Percentiles rank a stretch among this genome's conserved stretches.
Conservation (phyloP, 139 green algal species). For the Desmodesmus armatus region DNA sequence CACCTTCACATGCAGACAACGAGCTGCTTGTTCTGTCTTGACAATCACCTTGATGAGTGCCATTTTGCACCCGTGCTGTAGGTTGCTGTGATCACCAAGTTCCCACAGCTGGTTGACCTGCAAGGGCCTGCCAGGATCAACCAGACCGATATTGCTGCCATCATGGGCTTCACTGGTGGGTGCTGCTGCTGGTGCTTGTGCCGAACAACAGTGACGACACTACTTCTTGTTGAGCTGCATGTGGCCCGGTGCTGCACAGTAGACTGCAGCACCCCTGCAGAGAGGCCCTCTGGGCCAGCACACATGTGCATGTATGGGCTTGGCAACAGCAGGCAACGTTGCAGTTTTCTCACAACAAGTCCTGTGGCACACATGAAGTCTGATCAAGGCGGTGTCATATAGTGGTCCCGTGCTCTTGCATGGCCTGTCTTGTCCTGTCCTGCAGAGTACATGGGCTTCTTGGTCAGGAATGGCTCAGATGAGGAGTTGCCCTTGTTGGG, state of each 20-base stretch:
- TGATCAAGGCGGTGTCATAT: neutral
- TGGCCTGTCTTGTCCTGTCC: neutral
- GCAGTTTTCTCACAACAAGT: too few relatives aligned
- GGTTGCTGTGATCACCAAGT: conserved; percentile 11
- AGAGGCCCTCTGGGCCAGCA: too few relatives aligned
- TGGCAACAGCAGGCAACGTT: too few relatives aligned
- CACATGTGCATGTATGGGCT: too few relatives aligned
- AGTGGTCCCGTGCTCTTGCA: neutral
- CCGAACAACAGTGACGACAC: too few relatives aligned
- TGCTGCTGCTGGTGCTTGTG: too few relatives aligned
- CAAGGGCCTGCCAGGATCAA: conserved; percentile 3
- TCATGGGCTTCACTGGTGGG: too few relatives aligned
- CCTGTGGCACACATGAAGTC: too few relatives aligned
- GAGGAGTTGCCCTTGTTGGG: neutral
- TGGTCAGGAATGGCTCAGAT: neutral
- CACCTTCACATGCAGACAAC: neutral
- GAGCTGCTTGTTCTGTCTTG: neutral
- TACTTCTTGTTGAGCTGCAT: too few relatives aligned
- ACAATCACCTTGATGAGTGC: neutral
- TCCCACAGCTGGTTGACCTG: conserved; percentile 17
- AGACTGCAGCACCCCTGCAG: too few relatives aligned
- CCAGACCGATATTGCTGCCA: neutral
- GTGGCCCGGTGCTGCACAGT: too few relatives aligned
- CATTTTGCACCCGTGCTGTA: neutral
- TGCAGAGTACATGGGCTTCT: conserved; percentile 21